Percentiles rank a stretch among this genome's conserved stretches.
phyloP scores from a whole-genome alignment of 129 eudicot species.

The Flaveria trinervia region DNA sequence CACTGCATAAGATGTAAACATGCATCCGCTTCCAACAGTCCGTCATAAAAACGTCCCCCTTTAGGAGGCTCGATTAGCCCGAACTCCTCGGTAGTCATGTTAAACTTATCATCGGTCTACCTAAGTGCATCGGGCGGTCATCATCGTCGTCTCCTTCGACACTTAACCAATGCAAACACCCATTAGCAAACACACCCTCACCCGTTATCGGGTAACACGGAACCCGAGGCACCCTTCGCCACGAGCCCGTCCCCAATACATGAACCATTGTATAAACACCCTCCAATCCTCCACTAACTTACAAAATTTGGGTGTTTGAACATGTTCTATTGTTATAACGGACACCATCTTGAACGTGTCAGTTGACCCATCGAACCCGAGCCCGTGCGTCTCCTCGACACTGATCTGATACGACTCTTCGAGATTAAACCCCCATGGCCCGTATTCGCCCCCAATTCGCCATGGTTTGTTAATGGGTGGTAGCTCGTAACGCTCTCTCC shows the following conservation, averaged over 20 bases:
- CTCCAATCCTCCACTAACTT: background rate
- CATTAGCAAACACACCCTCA: conserved; percentile 8
- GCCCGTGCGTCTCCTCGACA: background rate
- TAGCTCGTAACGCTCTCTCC: conserved; percentile 1
- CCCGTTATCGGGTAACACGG: background rate
- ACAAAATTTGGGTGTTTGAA: no score
- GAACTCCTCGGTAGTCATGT: conserved; percentile 10
- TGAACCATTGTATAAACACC: conserved; percentile 18
- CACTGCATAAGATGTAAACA: background rate
- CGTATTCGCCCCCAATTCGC: background rate
- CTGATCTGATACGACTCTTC: no score
- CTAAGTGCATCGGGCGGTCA: background rate
- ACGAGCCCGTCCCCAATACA: background rate
- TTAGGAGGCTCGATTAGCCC: conserved; percentile 6
- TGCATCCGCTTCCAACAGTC: background rate
- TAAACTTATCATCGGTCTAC: background rate
- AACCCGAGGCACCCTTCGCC: conserved; percentile 16
- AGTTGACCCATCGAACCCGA: conserved; percentile 10
- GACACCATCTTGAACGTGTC: conserved; percentile 14
- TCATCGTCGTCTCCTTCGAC: background rate
- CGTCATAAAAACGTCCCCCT: conserved; percentile 1
- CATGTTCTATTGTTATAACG: background rate
- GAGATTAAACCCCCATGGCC: no score
- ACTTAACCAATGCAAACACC: conserved; percentile 20
- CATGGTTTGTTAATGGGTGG: background rate